These are phyloP conservation scores for Lasiodiplodia sp. DNA, from an alignment of 2,329 filamentous ascomycete genomes.

Conservation along the genomic window DNA sequence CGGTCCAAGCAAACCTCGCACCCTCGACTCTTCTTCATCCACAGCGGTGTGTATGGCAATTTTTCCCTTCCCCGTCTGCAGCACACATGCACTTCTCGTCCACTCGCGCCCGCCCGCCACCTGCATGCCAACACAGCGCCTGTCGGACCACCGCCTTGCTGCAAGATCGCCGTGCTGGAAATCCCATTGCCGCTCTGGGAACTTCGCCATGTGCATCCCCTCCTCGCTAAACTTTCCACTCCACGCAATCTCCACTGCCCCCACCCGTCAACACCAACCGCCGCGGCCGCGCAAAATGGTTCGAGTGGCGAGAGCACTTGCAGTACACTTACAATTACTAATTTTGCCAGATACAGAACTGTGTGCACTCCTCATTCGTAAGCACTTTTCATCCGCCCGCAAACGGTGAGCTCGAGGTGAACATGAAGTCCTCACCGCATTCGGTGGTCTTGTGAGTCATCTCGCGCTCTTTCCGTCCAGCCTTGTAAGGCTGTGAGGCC, in stretches of 20 bases:
- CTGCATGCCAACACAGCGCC: constrained; percentile 7
- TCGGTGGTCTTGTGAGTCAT: constrained; percentile 2
- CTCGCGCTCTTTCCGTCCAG: constrained; percentile 3
- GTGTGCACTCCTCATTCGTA: background rate
- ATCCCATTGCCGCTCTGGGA: constrained; percentile 21
- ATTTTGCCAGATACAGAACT: background rate
- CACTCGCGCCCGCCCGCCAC: background rate
- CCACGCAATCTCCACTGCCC: constrained; percentile 3
- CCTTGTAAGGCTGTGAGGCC: constrained; percentile 17
- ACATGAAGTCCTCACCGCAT: constrained; percentile 21
- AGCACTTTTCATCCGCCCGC: background rate
- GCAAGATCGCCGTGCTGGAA: background rate
- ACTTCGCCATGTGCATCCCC: constrained; percentile 12
- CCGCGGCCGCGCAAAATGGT: constrained; percentile 9
- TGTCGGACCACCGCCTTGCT: background rate
- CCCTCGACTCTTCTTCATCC: constrained; percentile 6
- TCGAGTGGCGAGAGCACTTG: constrained; percentile 1
- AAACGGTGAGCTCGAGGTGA: background rate
- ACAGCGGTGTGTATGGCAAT: constrained; percentile 13
- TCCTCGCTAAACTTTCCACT: constrained; percentile 10
- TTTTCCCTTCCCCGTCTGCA: background rate
- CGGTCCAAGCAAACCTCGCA: constrained; percentile 9
- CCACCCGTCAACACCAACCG: constrained; percentile 12
- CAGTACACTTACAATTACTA: constrained; percentile 2
- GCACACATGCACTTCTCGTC: constrained; percentile 2